A percentile compares a stretch with the other conserved stretches of the same genome.
Evolutionary conservation across 768 basidiomycete species (phyloP).

Genomic region (Plicaturopsis crispa): DNA sequence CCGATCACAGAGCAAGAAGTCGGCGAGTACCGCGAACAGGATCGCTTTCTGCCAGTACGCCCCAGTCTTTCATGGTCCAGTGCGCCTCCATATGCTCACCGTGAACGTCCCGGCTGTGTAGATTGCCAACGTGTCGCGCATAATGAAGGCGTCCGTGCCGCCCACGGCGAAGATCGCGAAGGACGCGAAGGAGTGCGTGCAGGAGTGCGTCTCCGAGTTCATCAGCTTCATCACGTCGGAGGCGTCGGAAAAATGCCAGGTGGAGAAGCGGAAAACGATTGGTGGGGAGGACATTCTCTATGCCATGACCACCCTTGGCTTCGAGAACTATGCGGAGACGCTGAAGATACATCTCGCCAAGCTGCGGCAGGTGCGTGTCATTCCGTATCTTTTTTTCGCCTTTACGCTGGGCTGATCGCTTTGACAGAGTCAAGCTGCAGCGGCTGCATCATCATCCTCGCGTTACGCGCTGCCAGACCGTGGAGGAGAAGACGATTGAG

Average conservation of each 20-base stretch:
- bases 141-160: conserved; percentile 92
- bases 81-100: conserved; percentile 1
- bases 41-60: conserved; percentile 86
- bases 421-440: neutral
- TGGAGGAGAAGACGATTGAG: no score
- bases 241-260: conserved; percentile 88
- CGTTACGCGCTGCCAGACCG: neutral
- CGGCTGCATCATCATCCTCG: neutral
- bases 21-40: conserved; percentile 92
- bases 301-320: conserved; percentile 89
- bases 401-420: neutral
- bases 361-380: conserved; percentile 58
- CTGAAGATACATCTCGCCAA: conserved; percentile 91
- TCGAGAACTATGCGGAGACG: conserved; percentile 91
- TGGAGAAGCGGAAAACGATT: conserved; percentile 97
- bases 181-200: conserved; percentile 97
- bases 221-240: conserved; percentile 97
- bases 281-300: conserved; percentile 96
- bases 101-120: conserved; percentile 18
- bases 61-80: conserved; percentile 1
- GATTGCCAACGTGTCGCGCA: conserved; percentile 98
- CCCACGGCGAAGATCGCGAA: conserved; percentile 92
- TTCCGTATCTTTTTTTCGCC: neutral
- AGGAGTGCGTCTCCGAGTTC: conserved; percentile 98
- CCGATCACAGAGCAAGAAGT: conserved; percentile 90